phyloP scores from a whole-genome alignment of 768 basidiomycete species.

The Mycena floridula region DNA sequence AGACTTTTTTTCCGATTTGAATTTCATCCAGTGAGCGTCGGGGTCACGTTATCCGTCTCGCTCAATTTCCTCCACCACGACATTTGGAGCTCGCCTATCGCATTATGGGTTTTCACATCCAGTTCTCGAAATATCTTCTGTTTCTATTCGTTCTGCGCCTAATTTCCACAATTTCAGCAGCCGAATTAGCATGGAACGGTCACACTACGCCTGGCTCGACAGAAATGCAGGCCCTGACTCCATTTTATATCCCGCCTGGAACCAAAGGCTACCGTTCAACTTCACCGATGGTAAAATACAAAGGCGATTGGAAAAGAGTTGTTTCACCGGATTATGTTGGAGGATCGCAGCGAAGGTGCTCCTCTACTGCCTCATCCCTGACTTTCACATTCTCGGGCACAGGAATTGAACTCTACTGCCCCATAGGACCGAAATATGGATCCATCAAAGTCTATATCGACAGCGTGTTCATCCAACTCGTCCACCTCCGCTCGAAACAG shows the following conservation, averaged over 20 bases:
- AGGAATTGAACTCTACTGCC: conserved; percentile 77
- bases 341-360: conserved; percentile 45
- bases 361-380: conserved; percentile 39
- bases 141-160: conserved; percentile 5
- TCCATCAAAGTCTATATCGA: conserved; percentile 53
- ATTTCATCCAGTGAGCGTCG: too few relatives aligned
- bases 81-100: too few relatives aligned
- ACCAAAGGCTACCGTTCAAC: conserved; percentile 65
- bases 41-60: too few relatives aligned
- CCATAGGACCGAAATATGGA: conserved; percentile 47
- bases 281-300: conserved; percentile 60
- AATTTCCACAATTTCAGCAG: conserved; percentile 8
- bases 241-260: conserved; percentile 72
- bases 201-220: conserved; percentile 45
- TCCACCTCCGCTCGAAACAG: conserved; percentile 13
- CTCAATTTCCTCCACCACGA: too few relatives aligned
- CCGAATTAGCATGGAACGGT: conserved; percentile 67
- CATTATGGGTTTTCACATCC: too few relatives aligned
- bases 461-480: conserved; percentile 40
- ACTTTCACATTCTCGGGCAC: conserved; percentile 64
- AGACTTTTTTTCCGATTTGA: too few relatives aligned
- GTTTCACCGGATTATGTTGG: conserved; percentile 46
- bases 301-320: conserved; percentile 51
- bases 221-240: conserved; percentile 42
- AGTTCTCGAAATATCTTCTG: neutral